These are phyloP conservation scores for Leptosphaerulina australis DNA, from an alignment of 2,329 filamentous ascomycete species.

Conservation along the genomic window DNA sequence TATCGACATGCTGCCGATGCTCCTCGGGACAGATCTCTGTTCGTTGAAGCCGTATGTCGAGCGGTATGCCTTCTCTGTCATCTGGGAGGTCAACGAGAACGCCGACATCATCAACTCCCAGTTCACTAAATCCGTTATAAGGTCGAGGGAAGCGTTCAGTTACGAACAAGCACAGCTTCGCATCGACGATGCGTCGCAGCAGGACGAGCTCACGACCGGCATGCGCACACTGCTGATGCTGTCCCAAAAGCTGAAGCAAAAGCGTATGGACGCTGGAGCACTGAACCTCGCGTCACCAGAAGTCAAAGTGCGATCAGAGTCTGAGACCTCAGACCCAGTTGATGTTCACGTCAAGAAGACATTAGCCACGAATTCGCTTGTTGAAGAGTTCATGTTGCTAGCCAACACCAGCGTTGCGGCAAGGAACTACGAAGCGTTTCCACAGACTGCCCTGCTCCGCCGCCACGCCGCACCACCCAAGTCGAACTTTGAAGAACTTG, in stretches of 20 bases:
- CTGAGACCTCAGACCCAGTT: constrained; percentile 92
- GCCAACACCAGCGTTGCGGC: constrained; percentile 94
- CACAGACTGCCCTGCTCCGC: constrained; percentile 91
- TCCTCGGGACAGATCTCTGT: constrained; percentile 94
- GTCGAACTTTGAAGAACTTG: constrained; percentile 94
- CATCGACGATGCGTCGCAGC: constrained; percentile 86
- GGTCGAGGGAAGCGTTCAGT: constrained; percentile 94
- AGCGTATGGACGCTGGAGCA: constrained; percentile 91
- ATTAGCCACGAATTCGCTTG: constrained; percentile 94
- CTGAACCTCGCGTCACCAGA: constrained; percentile 97
- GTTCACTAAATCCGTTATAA: constrained; percentile 98
- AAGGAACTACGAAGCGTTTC: constrained; percentile 89
- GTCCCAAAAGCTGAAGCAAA: constrained; percentile 91
- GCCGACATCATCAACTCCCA: constrained; percentile 84
- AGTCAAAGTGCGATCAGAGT: constrained; percentile 93
- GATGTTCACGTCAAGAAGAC: constrained; percentile 95
- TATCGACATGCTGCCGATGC: constrained; percentile 98
- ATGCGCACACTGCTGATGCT: constrained; percentile 87
- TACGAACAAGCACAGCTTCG: constrained; percentile 95
- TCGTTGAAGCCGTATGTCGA: constrained; percentile 98
- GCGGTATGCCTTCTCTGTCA: constrained; percentile 61
- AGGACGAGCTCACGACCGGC: constrained; percentile 86
- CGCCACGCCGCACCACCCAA: constrained; percentile 91
- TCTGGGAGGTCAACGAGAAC: constrained; percentile 81
- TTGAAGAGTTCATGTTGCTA: constrained; percentile 99